Base-by-base conservation (phyloP, 2,329 filamentous ascomycete genomes). In the Gyromitra esculenta region DNA sequence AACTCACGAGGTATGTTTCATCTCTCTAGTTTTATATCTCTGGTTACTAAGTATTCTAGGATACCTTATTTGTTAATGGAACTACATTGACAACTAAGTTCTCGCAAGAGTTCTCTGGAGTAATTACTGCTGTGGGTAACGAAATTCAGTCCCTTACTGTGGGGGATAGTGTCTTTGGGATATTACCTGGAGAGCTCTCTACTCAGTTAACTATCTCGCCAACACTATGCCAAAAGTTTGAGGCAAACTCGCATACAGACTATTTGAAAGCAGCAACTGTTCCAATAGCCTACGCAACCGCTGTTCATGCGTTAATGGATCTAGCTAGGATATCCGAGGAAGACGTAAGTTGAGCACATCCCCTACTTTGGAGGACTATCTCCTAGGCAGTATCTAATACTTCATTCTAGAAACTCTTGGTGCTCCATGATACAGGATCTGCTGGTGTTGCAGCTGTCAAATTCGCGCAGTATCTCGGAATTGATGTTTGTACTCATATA, bases 361-460 rank as follows among this genome's bases (percentile, higher is more conserved):
- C n/a, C 37, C 57, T 1, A 35, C 41, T n/a, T 41, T 2, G n/a
- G 9, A 60, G 5, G 1, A 6, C 11, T 21, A 41, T 13, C 13
- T 4, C 35, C 35, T 41, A 39, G 57, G 1, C 18, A 43, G 15
- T n/a, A 60, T 4, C 57, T 60, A 7, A 60, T n/a, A 6, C 18
- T 8, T 41, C 78, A 39, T 79, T 78, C 0, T 81, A 85, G 52
- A 80, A 74, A 1, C 77, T 85, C 0, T 75, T 85, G 8, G 82
- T 85, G 0, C 84, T 85, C 57, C 77, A 81, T 4, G 84, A 81
- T 0, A 79, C 83, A 5, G 82, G 83, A 6, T 82, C 80, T 5
- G 77, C 84, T 9, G 84, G 84, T 2, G 81, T 82, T 41, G 84
- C 84, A 0, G 81, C 82, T 1, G 83, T 85, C 15, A 73, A 78